Base-by-base conservation (phyloP, 2,329 filamentous ascomycete species). In the Didymella exigua region DNA sequence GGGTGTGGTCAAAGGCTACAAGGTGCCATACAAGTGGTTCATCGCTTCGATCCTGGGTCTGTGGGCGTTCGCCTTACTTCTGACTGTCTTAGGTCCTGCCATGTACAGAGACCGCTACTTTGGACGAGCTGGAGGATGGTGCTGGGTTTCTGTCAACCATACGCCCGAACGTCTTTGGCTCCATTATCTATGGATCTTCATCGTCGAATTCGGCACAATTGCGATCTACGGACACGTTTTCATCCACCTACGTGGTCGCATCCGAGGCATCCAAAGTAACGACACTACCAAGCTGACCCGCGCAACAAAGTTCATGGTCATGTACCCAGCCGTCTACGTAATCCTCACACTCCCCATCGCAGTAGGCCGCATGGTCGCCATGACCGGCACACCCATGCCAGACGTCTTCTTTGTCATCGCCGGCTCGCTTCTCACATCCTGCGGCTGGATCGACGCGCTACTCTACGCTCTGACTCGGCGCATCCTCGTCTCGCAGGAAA, bases 331-430 rank as follows among this genome's bases (percentile, higher is more conserved):
- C 58, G 86, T 88, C 55, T 90, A 90, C 69, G 79, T 88, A 2
- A 54, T 87, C 16, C 85, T 88, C 60, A 90, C 87, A 0, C 78
- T 86, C 0, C 88, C 88, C 0, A 78, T 90, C 1, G 86, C 86
- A 7, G 63, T 74, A 5, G 74, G 72, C 6, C 69, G 74, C 30
- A 76, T 76, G 74, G 66, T 70, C 13, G 63, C 70, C 18, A 76
- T 76, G 74, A 70, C 67, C 1, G 73, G 72, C 6, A 60, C 61
- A 4, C 5, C 21, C 4, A 78, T 86, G 3, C 79, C 82, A 0
- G 75, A 85, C 0, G 73, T 69, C 0, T 87, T 84, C 67, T 87
- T 86, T 67, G 82, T 81, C 66, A 78, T 86, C 10, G 83, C 85
- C 0, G 86, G 85, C 1, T 78, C 79, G 1, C 80, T 88, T 72